Base-by-base conservation (phyloP, 306 rosid genomes). In the peach (Prunus persica) region DNA sequence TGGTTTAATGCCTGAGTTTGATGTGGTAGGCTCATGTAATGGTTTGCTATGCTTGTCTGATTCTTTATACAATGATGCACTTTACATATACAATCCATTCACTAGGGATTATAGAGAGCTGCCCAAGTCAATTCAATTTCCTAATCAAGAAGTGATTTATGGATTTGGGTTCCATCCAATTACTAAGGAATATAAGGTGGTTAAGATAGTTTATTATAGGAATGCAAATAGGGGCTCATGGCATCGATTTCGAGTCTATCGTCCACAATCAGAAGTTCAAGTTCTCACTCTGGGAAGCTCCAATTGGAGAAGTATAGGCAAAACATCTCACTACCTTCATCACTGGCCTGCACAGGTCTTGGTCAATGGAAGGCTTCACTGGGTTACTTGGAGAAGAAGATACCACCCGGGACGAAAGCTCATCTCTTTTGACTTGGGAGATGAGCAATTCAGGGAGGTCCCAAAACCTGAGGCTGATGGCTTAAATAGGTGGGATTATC, bases 351-450 rank as follows among this genome's bases (percentile, higher is more conserved):
- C 82, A 1, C 85, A 82, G 55, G 76, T 81, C 5, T 57, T 73
- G 38, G 85, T 82, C 68, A 70, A 82, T 14, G 91, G 87, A 11
- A 77, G 91, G 25, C 85, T 87, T 56, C 88, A 80, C 38, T 87
- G 91, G 91, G 80, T 80, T 11, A 74, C 86, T 46, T 61, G 74
- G 55, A 82, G 73, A 1, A 63, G 62, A 43, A 74, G 81, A 13
- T n/a, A 72, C 27, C 52, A 28, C 27, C 71, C 72, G 2, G 83
- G 77, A 6, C 81, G 82, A 8, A 71, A 66, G 49, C 55, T 87
- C 12, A 68, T 87, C 22, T 80, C 91, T 12, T 87, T 84, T 7
- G 91, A 84, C 69, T 63, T 87, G 2, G 82, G 64, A 6, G 81
- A 78, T 0, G 91, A 87, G 72, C 41, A 67, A 66, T 87, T 82